A percentile compares a stretch with the other conserved stretches of the same genome.
phyloP scores from a whole-genome alignment of 2,329 filamentous ascomycete genomes.

The Daldinia sp. region DNA sequence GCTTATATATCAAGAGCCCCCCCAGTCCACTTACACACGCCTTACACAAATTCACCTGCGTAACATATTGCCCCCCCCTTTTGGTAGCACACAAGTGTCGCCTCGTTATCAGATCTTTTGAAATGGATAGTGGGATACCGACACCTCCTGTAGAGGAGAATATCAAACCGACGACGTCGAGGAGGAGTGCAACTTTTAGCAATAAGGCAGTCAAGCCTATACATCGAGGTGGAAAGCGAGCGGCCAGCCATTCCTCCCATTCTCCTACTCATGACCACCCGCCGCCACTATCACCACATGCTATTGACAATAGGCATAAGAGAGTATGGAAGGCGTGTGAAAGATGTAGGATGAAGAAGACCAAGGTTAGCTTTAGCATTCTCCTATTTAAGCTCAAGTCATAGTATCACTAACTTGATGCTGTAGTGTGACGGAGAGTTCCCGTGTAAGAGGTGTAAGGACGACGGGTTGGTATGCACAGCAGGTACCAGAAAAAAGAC shows the following conservation, averaged over 20 bases:
- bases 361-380: slow-evolving; percentile 59
- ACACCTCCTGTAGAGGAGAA: slow-evolving; percentile 59
- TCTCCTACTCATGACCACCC: slow-evolving; percentile 51
- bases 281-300: slow-evolving; percentile 50
- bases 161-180: slow-evolving; percentile 41
- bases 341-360: slow-evolving; percentile 74
- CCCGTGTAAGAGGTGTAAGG: slow-evolving; percentile 72
- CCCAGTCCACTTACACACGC: slow-evolving; percentile 26
- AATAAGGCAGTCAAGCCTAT: slow-evolving; percentile 59
- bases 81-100: slow-evolving; percentile 16
- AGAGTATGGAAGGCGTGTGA: slow-evolving; percentile 73
- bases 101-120: slow-evolving; percentile 38
- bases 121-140: slow-evolving; percentile 61
- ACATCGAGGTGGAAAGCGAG: slow-evolving; percentile 61
- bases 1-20: slow-evolving; percentile 4
- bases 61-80: neutral
- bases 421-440: slow-evolving; percentile 70
- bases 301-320: slow-evolving; percentile 66
- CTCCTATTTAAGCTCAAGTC: slow-evolving; percentile 1
- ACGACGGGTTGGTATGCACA: slow-evolving; percentile 70
- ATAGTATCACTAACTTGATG: slow-evolving; percentile 18
- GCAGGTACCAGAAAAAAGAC: slow-evolving; percentile 71
- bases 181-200: slow-evolving; percentile 47
- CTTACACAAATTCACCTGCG: neutral
- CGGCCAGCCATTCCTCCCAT: slow-evolving; percentile 52